Conservation (phyloP, 306 rosid species). For the Dalbergia cultrata region DNA sequence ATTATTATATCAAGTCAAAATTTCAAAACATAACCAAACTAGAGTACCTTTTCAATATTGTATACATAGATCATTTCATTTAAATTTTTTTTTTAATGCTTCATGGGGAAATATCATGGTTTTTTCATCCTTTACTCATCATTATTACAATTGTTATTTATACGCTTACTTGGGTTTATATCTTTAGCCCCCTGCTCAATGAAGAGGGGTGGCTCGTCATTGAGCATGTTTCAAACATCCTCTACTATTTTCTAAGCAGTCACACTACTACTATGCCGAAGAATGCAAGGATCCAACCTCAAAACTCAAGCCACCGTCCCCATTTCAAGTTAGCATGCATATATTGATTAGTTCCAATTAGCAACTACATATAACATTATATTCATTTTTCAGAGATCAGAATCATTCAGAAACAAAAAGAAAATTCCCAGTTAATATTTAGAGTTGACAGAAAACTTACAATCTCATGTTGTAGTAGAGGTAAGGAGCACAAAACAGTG, state of each 20-base stretch:
- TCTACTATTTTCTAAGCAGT: slow-evolving; percentile 4
- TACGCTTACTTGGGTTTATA: too few relatives aligned
- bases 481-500: slow-evolving; percentile 77
- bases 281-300: slow-evolving; percentile 32
- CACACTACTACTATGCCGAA: slow-evolving; percentile 1
- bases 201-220: too few relatives aligned
- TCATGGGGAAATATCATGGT: too few relatives aligned
- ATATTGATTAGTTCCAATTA: background rate
- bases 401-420: slow-evolving; percentile 27
- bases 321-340: background rate
- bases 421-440: background rate
- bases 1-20: too few relatives aligned
- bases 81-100: too few relatives aligned
- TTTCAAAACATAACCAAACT: too few relatives aligned
- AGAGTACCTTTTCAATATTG: too few relatives aligned
- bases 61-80: too few relatives aligned
- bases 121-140: too few relatives aligned
- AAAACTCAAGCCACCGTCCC: slow-evolving; percentile 16
- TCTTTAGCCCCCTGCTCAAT: too few relatives aligned
- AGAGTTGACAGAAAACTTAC: slow-evolving; percentile 65
- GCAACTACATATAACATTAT: background rate
- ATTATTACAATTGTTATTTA: too few relatives aligned
- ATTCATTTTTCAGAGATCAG: background rate
- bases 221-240: background rate
- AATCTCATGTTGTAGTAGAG: slow-evolving; percentile 78